Conservation (phyloP, 2,329 filamentous ascomycete species). For the Trichoderma sp. region DNA sequence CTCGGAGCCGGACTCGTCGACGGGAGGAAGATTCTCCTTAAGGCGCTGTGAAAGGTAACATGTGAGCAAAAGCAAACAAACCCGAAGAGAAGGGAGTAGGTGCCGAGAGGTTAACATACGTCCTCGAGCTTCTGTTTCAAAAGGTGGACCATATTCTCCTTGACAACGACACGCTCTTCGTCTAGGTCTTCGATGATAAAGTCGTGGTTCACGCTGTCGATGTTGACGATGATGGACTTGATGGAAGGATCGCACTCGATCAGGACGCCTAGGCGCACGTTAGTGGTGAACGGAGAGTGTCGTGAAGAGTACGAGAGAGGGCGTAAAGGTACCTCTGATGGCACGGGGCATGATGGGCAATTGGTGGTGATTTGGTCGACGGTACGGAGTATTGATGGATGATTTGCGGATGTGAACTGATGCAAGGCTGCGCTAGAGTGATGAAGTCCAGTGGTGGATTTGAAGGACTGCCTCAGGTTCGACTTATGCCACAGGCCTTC, state of each 20-base stretch:
- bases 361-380: background rate
- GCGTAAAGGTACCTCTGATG: conserved; percentile 46
- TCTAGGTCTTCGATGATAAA: conserved; percentile 80
- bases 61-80: conserved; percentile 3
- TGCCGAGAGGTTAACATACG: conserved; percentile 42
- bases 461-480: background rate
- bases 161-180: conserved; percentile 72
- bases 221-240: conserved; percentile 79
- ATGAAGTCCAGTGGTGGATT: background rate
- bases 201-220: conserved; percentile 67
- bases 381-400: background rate
- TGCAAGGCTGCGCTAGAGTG: background rate
- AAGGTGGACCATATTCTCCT: conserved; percentile 66
- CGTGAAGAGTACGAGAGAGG: background rate
- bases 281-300: background rate
- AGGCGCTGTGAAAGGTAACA: conserved; percentile 39
- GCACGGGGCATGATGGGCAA: conserved; percentile 52
- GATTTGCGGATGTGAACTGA: background rate
- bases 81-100: background rate
- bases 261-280: conserved; percentile 56
- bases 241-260: conserved; percentile 84
- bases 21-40: conserved; percentile 51
- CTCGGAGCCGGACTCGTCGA: conserved; percentile 54
- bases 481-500: background rate
- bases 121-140: conserved; percentile 69